A percentile compares a stretch with the other conserved stretches of the same genome.
Conservation (phyloP, 352 stramenopile species). For the Globisporangium splendens region DNA sequence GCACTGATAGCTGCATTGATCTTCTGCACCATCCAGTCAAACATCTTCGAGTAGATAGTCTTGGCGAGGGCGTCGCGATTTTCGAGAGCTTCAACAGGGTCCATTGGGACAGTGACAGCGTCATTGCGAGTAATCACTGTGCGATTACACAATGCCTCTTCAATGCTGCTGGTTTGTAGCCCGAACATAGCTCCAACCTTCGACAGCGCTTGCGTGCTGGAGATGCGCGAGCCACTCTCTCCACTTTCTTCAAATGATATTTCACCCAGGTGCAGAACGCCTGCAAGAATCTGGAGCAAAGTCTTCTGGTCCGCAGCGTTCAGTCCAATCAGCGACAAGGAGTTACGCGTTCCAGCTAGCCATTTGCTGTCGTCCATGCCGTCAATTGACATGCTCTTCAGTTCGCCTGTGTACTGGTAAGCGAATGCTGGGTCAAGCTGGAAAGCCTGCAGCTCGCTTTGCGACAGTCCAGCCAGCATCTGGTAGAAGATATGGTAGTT, state of each 20-base stretch:
- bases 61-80: slow-evolving; percentile 96
- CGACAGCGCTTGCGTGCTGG: slow-evolving; percentile 50
- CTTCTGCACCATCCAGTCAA: slow-evolving; percentile 96
- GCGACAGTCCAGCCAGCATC: slow-evolving; percentile 66
- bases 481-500: slow-evolving; percentile 99
- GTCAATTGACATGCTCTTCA: slow-evolving; percentile 79
- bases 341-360: slow-evolving; percentile 74
- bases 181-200: slow-evolving; percentile 89
- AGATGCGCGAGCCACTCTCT: slow-evolving; percentile 74
- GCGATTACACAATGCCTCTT: slow-evolving; percentile 90
- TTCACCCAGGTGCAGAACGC: slow-evolving; percentile 96
- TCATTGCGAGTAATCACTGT: slow-evolving; percentile 90
- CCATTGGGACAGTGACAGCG: slow-evolving; percentile 78
- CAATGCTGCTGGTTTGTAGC: slow-evolving; percentile 82
- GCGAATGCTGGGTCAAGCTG: slow-evolving; percentile 56
- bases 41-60: slow-evolving; percentile 97
- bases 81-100: slow-evolving; percentile 88
- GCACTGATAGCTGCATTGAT: slow-evolving; percentile 85
- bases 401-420: slow-evolving; percentile 73
- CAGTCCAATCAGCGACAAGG: slow-evolving; percentile 76
- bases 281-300: slow-evolving; percentile 85
- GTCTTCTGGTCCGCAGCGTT: slow-evolving; percentile 45
- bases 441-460: slow-evolving; percentile 49
- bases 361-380: slow-evolving; percentile 85
- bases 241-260: slow-evolving; percentile 86